Percentiles rank a stretch among this genome's conserved stretches.
Conservation (phyloP, 306 rosid genomes). For the Psophocarpus tetragonolobus region DNA sequence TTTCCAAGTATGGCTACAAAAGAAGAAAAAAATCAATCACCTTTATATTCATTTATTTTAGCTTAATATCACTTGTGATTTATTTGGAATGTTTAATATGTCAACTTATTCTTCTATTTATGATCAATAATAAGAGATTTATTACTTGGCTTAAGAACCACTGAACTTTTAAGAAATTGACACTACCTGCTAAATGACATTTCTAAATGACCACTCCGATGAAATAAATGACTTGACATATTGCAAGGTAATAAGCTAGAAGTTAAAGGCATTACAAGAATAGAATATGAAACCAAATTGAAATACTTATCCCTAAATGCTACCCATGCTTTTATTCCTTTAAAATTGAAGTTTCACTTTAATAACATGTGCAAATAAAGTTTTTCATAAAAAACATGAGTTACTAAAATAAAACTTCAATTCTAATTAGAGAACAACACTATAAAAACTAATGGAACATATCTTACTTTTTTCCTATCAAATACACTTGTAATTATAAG, state of each 20-base stretch:
- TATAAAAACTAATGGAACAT: background rate
- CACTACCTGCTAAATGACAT: background rate
- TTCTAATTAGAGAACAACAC: background rate
- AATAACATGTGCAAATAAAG: background rate
- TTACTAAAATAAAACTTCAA: background rate
- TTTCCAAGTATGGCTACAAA: slow-evolving; percentile 25
- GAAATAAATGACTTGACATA: background rate
- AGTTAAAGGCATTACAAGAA: background rate
- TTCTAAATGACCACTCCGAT: background rate
- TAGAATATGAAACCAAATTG: background rate
- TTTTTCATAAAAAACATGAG: background rate
- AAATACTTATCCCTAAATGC: background rate
- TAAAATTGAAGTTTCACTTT: background rate
- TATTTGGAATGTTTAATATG: background rate
- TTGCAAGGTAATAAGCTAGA: background rate
- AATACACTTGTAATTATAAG: background rate
- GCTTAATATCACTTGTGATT: background rate
- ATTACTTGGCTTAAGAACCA: background rate
- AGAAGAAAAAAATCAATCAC: background rate
- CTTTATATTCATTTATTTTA: background rate
- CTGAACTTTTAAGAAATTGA: background rate
- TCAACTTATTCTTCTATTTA: background rate
- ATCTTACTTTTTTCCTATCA: background rate
- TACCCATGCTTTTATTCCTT: background rate
- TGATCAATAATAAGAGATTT: background rate